Percentiles rank a stretch among this genome's conserved stretches.
Conservation (phyloP, 2,329 filamentous ascomycete genomes). For the Xylariales sp. region DNA sequence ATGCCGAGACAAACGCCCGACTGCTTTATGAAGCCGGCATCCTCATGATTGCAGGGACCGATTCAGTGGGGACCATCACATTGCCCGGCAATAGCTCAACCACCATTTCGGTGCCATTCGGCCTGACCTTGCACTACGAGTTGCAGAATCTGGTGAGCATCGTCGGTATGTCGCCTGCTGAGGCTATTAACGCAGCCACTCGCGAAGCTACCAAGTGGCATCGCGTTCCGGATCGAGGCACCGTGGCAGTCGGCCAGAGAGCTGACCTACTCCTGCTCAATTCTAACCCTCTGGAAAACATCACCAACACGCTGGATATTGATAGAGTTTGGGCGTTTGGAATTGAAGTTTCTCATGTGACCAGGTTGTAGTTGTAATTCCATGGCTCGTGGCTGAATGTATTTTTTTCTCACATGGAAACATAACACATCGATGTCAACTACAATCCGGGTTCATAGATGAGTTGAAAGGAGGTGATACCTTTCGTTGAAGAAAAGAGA, state of each 20-base stretch:
- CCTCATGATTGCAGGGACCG: slow-evolving; percentile 18
- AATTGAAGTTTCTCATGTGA: slow-evolving; percentile 11
- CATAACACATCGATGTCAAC: too few relatives aligned
- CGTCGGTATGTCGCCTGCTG: slow-evolving; percentile 10
- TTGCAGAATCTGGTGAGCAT: slow-evolving; percentile 11
- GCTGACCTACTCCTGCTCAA: slow-evolving; percentile 23
- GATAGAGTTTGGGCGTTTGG: slow-evolving; percentile 20
- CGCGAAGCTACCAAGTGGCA: slow-evolving; percentile 13
- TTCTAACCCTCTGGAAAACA: slow-evolving; percentile 19
- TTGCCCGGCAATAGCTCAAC: not conserved
- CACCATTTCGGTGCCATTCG: slow-evolving; percentile 1
- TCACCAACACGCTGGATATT: slow-evolving; percentile 19
- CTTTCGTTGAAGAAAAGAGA: too few relatives aligned
- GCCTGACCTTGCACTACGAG: slow-evolving; percentile 11
- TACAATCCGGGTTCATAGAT: too few relatives aligned
- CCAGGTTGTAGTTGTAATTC: too few relatives aligned
- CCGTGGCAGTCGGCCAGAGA: slow-evolving; percentile 16
- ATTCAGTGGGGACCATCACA: slow-evolving; percentile 10
- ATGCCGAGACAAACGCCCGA: slow-evolving; percentile 41
- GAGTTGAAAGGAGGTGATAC: too few relatives aligned
- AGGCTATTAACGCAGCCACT: slow-evolving; percentile 6
- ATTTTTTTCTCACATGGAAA: too few relatives aligned
- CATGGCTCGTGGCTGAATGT: too few relatives aligned
- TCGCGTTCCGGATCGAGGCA: slow-evolving; percentile 18
- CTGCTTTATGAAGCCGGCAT: slow-evolving; percentile 14